A percentile compares a stretch with the other conserved stretches of the same genome.
Conservation (phyloP, 139 green algal genomes). For the Coccomyxa sp. region DNA sequence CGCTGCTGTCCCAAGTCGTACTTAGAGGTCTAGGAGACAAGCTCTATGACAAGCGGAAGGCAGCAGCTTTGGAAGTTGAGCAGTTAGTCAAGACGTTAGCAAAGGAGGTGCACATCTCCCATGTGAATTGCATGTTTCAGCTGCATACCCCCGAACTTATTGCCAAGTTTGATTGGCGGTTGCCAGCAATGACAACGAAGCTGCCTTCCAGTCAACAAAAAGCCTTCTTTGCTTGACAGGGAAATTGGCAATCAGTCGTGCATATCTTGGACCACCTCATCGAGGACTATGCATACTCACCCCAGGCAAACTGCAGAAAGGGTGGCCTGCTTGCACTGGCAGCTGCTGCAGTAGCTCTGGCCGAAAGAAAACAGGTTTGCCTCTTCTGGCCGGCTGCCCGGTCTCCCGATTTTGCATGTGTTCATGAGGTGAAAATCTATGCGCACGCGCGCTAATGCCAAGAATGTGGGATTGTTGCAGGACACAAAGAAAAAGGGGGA, state of each 20-base stretch:
- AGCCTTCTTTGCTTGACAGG: constrained; percentile 16
- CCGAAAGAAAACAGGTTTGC: constrained; percentile 34
- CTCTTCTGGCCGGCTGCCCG: not conserved
- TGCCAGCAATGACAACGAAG: no score
- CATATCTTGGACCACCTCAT: constrained; percentile 53
- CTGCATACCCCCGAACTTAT: no score
- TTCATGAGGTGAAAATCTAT: not conserved
- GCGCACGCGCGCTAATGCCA: not conserved
- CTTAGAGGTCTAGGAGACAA: constrained; percentile 40
- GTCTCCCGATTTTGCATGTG: not conserved
- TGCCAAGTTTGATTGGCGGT: no score
- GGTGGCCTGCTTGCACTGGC: constrained; percentile 91
- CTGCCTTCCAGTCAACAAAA: no score
- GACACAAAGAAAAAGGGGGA: constrained; percentile 6
- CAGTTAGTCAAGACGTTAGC: constrained; percentile 37
- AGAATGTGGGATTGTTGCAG: not conserved
- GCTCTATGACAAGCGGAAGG: constrained; percentile 92
- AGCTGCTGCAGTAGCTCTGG: constrained; percentile 83
- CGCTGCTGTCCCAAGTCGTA: not conserved
- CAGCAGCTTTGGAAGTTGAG: constrained; percentile 69
- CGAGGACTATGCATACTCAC: constrained; percentile 4
- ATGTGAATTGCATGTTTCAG: no score
- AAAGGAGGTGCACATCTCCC: constrained; percentile 3
- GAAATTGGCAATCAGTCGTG: constrained; percentile 20
- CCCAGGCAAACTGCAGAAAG: constrained; percentile 79